Evolutionary conservation across 2,329 filamentous ascomycete genomes (phyloP), one percentile per base, ranked within the genome.

Genomic region (Alternaria alternata): DNA sequence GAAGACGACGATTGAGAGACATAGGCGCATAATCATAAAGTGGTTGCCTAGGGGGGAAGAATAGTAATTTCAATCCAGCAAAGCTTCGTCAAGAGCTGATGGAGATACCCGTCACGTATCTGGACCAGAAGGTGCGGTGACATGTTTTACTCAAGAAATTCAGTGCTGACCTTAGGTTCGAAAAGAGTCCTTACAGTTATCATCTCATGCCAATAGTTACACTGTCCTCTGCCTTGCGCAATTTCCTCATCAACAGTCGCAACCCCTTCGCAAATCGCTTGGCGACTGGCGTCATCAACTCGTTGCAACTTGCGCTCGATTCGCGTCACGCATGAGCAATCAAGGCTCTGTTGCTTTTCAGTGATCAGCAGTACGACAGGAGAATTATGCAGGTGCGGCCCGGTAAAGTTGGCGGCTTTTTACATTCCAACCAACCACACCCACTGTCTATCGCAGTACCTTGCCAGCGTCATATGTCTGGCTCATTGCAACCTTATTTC

Each of bases 1-100:
- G 90, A 94, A 75, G 92, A 95, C 63, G 91, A 93, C 61, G 90
- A 94, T 73, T 91, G 82, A 89, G 16, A 1, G 20, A n/a, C 14
- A 3, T 18, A 26, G 8, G 34, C 32, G 22, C 46, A 12, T 5
- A n/a, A 1, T 14, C 8, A 30, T 24, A 3, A 20, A 36, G 9
- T 18, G 20, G 14, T n/a, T 12, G 11, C 46, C 16, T 12, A 8
- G 20, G 5, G 5, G 8, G 9, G 22, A 20, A 49, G 20, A 42
- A 9, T 46, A 30, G 26, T 55, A 49, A 56, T 51, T 11, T 39
- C 34, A 56, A 46, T 56, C 24, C 32, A 44, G 54, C 39, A 34
- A 41, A 49, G 24, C 46, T 51, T 36, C 39, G 51, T 56, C 39
- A 56, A 59, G 52, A 56, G 52, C 57, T 51, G 38, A 56, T 59